These are phyloP conservation scores for Pseudogymnoascus sp. DNA, from an alignment of 2,329 filamentous ascomycete species.

Conservation along the genomic window DNA sequence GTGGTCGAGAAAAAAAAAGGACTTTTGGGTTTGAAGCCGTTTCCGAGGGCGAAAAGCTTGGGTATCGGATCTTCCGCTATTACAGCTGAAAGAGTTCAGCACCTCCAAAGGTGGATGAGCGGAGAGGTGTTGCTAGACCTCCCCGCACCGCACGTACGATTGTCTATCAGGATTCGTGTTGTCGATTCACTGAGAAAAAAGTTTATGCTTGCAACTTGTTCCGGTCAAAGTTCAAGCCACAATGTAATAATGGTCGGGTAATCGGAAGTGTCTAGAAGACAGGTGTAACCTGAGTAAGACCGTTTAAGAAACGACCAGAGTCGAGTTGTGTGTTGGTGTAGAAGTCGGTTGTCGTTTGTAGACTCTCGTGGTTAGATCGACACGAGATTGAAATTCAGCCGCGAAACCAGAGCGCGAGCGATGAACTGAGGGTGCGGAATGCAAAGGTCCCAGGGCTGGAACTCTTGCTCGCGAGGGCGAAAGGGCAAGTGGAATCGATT, in stretches of 20 bases:
- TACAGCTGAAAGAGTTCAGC: constrained; percentile 18
- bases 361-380: background rate
- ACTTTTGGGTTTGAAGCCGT: background rate
- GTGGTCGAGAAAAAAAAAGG: background rate
- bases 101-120: constrained; percentile 27
- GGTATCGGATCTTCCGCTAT: background rate
- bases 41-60: background rate
- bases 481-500: background rate
- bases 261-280: background rate
- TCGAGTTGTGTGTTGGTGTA: background rate
- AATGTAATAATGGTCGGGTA: background rate
- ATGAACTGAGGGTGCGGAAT: background rate
- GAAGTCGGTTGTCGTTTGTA: background rate
- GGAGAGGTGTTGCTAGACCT: constrained; percentile 31
- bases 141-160: constrained; percentile 23
- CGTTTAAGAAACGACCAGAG: background rate
- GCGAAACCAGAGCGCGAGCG: background rate
- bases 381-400: background rate
- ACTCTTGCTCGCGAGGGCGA: background rate
- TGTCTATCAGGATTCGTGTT: background rate
- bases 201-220: constrained; percentile 1
- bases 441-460: background rate
- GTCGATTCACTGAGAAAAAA: background rate
- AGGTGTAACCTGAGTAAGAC: background rate
- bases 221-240: background rate